A percentile compares a stretch with the other conserved stretches of the same genome.
phyloP scores from a whole-genome alignment of 2,329 filamentous ascomycete genomes.

The Clonostachys sp. region DNA sequence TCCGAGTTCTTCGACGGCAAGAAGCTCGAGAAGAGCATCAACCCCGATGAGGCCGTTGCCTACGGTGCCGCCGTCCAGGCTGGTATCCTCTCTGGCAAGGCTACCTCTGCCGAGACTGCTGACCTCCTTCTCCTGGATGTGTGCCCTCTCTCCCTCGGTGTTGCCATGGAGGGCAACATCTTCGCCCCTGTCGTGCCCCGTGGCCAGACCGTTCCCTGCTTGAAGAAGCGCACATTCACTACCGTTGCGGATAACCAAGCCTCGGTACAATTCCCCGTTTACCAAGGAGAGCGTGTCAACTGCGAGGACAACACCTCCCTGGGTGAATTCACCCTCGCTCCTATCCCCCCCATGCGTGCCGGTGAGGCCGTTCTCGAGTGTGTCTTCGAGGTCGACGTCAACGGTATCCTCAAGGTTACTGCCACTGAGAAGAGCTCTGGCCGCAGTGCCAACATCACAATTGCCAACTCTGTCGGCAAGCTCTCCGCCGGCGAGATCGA shows the following conservation, averaged over 20 bases:
- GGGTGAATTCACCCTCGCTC: constrained; percentile 94
- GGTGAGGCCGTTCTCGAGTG: constrained; percentile 96
- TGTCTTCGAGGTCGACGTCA: constrained; percentile 99
- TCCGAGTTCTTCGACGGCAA: constrained; percentile 99
- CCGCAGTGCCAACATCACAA: constrained; percentile 98
- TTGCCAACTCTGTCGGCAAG: constrained; percentile 99
- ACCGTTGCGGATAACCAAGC: constrained; percentile 75
- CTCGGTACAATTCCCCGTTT: constrained; percentile 88
- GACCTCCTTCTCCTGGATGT: constrained; percentile 97
- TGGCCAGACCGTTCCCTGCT: constrained; percentile 69
- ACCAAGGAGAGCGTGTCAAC: constrained; percentile 95
- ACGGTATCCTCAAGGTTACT: constrained; percentile 99
- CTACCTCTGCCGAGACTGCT: constrained; percentile 87
- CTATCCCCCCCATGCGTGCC: constrained; percentile 82
- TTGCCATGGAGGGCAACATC: constrained; percentile 99
- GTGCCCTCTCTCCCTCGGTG: constrained; percentile 92
- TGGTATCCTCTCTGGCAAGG: constrained; percentile 97
- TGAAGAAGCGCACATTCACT: constrained; percentile 87
- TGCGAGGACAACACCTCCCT: constrained; percentile 98
- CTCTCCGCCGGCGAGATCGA: constrained; percentile 92
- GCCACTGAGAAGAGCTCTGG: constrained; percentile 98
- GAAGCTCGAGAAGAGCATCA: constrained; percentile 99
- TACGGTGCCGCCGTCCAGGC: constrained; percentile 99
- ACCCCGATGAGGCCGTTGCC: constrained; percentile 98
- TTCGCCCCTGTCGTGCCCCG: constrained; percentile 89